Evolutionary conservation across 2,329 filamentous ascomycete species (phyloP), one percentile per base, ranked within the genome.

Genomic region (Ascomycota sp.): DNA sequence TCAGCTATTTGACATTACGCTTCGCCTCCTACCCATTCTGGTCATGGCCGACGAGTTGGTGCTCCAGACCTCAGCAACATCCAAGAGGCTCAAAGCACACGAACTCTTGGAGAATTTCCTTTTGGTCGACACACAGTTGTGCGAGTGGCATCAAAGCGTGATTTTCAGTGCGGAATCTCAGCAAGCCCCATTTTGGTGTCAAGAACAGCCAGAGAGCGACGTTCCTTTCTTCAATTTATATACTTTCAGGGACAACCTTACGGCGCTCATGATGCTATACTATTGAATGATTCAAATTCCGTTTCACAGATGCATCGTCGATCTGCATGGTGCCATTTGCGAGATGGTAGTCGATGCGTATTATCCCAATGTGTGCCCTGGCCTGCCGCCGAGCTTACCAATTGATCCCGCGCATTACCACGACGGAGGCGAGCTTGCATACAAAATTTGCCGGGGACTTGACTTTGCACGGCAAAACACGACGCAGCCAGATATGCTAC

Each of bases 221-320:
- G 43, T 58, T 13, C 60, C 62, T 1, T 66, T 67, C 36, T 41
- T 50, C 9, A 55, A 56, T 25, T 43, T 48, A 2, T 58, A 59
- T 35, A 48, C 45, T 8, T 68, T 69, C 41, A 49, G 46, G 20
- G 54, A 61, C 38, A 41, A 51, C 12, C 38, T 50, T 9, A 52
- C 57, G 1, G 59, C 63, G 1, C 37, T 65, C 21, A 52, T 53
- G 27, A 57, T 68, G 36, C 43, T 65, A 9, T 61, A 63, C 40
- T 68, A 65, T 43, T 69, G 65, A 65, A 55, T 61, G 35, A 44
- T 56, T 1, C 55, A 63, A 27, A 48, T 68, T 20, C 37, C 59
- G 9, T 55, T 70, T 28, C 57, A 61, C 35, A 57, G 54, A 8
- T 61, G 55, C 38, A 53, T 68, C 25, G 55, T 57, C 33, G 39